These are phyloP conservation scores for Chlamydomonas sp. DNA, from an alignment of 139 green algal species.

Conservation along the genomic window DNA sequence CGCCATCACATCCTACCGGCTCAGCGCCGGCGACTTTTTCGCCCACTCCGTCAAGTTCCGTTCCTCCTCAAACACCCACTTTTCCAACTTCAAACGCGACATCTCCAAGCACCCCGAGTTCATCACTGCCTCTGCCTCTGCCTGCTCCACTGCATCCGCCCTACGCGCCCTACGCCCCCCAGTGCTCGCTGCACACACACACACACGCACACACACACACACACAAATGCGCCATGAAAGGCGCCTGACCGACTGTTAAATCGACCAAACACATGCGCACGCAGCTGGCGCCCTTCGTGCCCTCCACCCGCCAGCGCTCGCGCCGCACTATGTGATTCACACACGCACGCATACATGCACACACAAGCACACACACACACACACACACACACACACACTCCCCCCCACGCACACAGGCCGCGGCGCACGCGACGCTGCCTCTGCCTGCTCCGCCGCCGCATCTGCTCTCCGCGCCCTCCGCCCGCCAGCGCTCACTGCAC, in stretches of 20 bases:
- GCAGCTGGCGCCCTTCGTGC: background rate
- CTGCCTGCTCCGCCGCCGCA: background rate
- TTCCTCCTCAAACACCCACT: too few species aligned
- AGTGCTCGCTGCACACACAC: background rate
- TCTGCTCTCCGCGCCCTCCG: background rate
- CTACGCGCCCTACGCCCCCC: background rate
- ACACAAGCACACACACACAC: background rate
- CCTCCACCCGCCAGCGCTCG: too few species aligned
- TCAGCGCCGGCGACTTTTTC: too few species aligned
- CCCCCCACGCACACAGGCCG: too few species aligned
- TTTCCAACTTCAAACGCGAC: too few species aligned
- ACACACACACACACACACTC: background rate
- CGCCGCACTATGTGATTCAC: too few species aligned
- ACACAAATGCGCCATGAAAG: background rate
- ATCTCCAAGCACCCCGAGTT: too few species aligned
- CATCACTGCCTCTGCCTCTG: too few species aligned
- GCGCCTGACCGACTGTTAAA: background rate
- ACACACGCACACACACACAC: background rate
- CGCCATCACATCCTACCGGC: too few species aligned
- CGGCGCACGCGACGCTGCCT: background rate
- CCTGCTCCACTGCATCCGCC: background rate
- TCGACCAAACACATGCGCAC: background rate
- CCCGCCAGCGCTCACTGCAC: constrained; percentile 3
- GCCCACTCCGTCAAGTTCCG: too few species aligned
- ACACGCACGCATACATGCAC: background rate